phyloP scores from a whole-genome alignment of 108 stramenopile genomes.

The Discostella stelligeroides region DNA sequence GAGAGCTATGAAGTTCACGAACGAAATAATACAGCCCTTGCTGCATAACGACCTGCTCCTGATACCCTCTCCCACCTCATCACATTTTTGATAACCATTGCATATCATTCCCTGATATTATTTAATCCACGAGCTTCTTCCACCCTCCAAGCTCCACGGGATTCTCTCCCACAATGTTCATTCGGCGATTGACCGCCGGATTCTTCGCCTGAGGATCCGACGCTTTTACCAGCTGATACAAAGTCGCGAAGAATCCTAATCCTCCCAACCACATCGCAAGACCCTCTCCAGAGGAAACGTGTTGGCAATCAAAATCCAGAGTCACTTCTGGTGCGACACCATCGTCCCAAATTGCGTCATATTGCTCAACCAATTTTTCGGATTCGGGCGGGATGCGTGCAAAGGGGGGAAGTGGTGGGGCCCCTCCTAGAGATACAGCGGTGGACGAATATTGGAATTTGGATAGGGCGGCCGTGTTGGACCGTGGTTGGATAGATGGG shows the following conservation, averaged over 20 bases:
- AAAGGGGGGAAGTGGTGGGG: conserved; percentile 81
- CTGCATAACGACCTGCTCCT: too few relatives aligned
- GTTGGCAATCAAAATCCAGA: conserved; percentile 95
- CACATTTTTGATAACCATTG: neutral
- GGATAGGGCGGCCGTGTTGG: conserved; percentile 51
- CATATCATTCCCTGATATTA: neutral
- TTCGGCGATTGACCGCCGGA: conserved; percentile 54
- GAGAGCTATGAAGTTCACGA: too few relatives aligned
- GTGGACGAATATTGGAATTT: conserved; percentile 49
- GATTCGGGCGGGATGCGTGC: conserved; percentile 77
- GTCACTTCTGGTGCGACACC: conserved; percentile 95
- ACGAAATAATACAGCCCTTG: too few relatives aligned
- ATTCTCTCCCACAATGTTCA: conserved; percentile 43
- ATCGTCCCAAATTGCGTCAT: conserved; percentile 95
- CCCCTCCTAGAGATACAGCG: conserved; percentile 48
- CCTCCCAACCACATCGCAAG: conserved; percentile 81
- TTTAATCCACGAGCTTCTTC: conserved; percentile 27
- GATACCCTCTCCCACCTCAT: too few relatives aligned
- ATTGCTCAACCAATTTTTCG: conserved; percentile 90
- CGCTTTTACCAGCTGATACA: conserved; percentile 70
- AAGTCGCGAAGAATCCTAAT: conserved; percentile 70
- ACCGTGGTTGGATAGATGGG: conserved; percentile 61
- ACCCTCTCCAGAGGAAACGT: conserved; percentile 78
- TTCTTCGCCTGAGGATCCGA: conserved; percentile 66
- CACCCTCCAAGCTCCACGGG: conserved; percentile 36